Evolutionary conservation across 768 basidiomycete species (phyloP).

Genomic region (Omphalotus guepiniiformis): DNA sequence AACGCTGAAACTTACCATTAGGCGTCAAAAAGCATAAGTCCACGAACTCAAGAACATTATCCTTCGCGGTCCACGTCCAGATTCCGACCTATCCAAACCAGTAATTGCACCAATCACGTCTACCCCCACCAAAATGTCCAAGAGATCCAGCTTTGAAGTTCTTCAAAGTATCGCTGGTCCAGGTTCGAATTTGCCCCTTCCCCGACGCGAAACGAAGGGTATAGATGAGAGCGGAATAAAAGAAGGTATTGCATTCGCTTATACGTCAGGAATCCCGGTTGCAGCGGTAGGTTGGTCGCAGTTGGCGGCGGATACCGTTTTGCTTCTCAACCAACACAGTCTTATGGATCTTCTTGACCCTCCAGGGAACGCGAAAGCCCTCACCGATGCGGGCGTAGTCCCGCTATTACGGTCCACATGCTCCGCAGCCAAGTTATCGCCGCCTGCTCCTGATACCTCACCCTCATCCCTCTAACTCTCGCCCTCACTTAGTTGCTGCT

Average conservation of each 20-base stretch:
- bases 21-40: constrained; percentile 80
- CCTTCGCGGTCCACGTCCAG: constrained; percentile 62
- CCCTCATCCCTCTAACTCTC: constrained; percentile 40
- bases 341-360: constrained; percentile 21
- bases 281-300: constrained; percentile 65
- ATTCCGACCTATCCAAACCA: constrained; percentile 37
- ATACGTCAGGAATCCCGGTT: constrained; percentile 65
- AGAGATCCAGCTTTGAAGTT: constrained; percentile 70
- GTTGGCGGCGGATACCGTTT: too few relatives aligned
- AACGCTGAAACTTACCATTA: constrained; percentile 74
- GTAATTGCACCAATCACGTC: constrained; percentile 21
- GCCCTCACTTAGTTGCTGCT: constrained; percentile 44
- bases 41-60: constrained; percentile 65
- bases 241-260: constrained; percentile 67
- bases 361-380: constrained; percentile 76
- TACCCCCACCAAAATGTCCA: constrained; percentile 46
- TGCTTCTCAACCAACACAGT: constrained; percentile 19
- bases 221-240: constrained; percentile 58
- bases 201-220: too few relatives aligned
- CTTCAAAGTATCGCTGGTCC: constrained; percentile 69
- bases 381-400: constrained; percentile 67
- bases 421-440: constrained; percentile 39
- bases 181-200: constrained; percentile 70
- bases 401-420: too few relatives aligned
- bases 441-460: constrained; percentile 18